Percentiles rank a stretch among this genome's conserved stretches.
These are phyloP conservation scores for Metarhizium album DNA, from an alignment of 2,329 filamentous ascomycete genomes.

Conservation along the genomic window DNA sequence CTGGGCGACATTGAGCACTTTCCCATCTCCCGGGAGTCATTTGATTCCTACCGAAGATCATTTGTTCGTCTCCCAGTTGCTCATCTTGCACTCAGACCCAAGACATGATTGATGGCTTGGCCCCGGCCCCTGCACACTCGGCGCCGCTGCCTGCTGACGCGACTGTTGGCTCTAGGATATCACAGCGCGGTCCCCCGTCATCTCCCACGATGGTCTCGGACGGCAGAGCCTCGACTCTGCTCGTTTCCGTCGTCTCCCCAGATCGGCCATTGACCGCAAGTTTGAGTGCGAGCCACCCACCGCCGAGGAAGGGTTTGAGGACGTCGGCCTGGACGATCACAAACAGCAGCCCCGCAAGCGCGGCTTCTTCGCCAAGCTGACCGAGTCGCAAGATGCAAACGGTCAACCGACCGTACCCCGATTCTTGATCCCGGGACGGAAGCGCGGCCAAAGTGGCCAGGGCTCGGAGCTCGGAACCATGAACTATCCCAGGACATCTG, in stretches of 20 bases:
- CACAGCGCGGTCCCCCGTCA: constrained; percentile 71
- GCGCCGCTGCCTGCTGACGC: constrained; percentile 11
- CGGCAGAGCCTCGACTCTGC: constrained; percentile 76
- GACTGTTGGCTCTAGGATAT: constrained; percentile 57
- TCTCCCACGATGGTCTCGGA: constrained; percentile 45
- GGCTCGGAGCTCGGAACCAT: constrained; percentile 63
- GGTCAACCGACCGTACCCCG: constrained; percentile 34
- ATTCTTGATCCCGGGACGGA: constrained; percentile 62
- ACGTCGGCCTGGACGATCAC: constrained; percentile 76
- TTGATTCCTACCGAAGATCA: constrained; percentile 90
- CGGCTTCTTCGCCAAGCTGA: constrained; percentile 68
- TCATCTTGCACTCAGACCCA: not conserved
- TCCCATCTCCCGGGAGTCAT: constrained; percentile 90
- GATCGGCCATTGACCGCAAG: constrained; percentile 47
- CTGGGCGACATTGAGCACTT: constrained; percentile 84
- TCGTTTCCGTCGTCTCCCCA: constrained; percentile 49
- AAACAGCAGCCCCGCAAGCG: constrained; percentile 44
- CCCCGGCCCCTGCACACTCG: not conserved
- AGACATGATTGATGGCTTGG: not conserved
- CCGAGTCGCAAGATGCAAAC: constrained; percentile 38
- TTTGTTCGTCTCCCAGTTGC: constrained; percentile 73
- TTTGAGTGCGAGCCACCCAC: constrained; percentile 53
- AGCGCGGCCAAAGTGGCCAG: constrained; percentile 53
- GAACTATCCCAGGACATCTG: constrained; percentile 24
- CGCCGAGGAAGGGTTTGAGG: constrained; percentile 75